Evolutionary conservation across 192 early-diverging fungal genomes (phyloP).

Genomic region (Coemansia sp.): DNA sequence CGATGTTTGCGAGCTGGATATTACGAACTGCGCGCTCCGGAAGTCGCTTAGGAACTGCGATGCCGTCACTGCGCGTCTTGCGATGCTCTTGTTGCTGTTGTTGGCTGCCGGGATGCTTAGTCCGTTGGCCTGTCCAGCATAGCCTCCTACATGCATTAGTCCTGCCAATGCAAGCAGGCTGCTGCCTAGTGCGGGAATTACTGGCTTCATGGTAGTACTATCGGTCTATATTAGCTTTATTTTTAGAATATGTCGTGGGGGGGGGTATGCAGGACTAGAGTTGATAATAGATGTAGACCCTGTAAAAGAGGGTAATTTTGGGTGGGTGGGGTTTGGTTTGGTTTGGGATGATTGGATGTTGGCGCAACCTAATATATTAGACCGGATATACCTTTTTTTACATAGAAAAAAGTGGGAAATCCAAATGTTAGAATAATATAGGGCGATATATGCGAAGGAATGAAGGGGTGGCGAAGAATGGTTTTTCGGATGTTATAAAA

Average conservation of each 20-base stretch:
- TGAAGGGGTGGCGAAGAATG: background rate
- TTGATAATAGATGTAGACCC: no score
- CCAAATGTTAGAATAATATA: background rate
- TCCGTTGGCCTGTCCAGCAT: background rate
- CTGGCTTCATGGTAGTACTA: no score
- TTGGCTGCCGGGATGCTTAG: background rate
- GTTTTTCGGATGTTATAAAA: background rate
- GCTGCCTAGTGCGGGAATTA: no score
- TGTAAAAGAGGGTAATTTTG: no score
- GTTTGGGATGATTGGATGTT: no score
- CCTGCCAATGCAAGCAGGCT: constrained; percentile 6
- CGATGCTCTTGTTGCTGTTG: constrained; percentile 18
- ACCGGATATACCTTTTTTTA: no score
- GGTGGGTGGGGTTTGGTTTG: no score
- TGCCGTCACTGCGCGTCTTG: constrained; percentile 23
- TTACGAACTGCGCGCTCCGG: constrained; percentile 34
- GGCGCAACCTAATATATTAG: no score
- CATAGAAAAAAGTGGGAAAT: no score
- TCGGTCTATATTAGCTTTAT: no score
- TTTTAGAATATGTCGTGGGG: no score
- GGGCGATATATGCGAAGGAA: background rate
- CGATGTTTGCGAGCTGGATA: constrained; percentile 33
- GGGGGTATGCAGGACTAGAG: no score
- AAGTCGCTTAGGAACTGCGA: constrained; percentile 15
- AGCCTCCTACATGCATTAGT: background rate